Evolutionary conservation across 441 rosid genomes (phyloP).

Genomic region (Mallotus repandus): DNA sequence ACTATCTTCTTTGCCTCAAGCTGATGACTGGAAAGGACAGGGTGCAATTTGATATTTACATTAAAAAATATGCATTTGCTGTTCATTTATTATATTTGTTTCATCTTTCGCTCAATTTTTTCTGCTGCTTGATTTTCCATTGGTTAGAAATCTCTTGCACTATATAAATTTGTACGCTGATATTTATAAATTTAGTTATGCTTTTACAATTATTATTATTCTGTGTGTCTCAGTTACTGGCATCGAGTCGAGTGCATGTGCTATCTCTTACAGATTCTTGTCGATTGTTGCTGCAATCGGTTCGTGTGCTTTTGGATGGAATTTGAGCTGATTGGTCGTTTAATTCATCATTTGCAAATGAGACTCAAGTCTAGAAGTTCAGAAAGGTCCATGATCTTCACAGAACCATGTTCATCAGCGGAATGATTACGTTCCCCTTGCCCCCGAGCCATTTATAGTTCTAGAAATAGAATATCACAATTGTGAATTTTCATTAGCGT

Average conservation of each 20-base stretch:
- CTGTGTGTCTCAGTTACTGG: not conserved
- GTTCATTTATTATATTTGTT: not conserved
- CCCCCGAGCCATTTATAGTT: too few species aligned
- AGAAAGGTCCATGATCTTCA: not conserved
- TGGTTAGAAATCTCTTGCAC: too few species aligned
- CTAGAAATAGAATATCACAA: not conserved
- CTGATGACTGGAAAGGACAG: not conserved
- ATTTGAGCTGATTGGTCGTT: not conserved
- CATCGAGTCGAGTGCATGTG: too few species aligned
- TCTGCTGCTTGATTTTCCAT: too few species aligned
- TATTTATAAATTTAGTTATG: not conserved
- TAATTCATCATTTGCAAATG: not conserved
- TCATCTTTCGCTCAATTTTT: too few species aligned
- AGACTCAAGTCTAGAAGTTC: not conserved
- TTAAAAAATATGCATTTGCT: not conserved
- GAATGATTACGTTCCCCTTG: not conserved
- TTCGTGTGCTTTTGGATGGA: not conserved
- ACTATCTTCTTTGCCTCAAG: slow-evolving; percentile 22
- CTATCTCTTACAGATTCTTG: not conserved
- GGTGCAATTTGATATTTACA: not conserved
- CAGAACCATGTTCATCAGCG: not conserved
- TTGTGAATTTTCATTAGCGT: not conserved
- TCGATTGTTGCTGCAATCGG: not conserved
- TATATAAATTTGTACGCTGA: not conserved
- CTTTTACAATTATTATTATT: not conserved